Conservation (phyloP, 2,329 filamentous ascomycete species). For the Ilyonectria mors-panacis region DNA sequence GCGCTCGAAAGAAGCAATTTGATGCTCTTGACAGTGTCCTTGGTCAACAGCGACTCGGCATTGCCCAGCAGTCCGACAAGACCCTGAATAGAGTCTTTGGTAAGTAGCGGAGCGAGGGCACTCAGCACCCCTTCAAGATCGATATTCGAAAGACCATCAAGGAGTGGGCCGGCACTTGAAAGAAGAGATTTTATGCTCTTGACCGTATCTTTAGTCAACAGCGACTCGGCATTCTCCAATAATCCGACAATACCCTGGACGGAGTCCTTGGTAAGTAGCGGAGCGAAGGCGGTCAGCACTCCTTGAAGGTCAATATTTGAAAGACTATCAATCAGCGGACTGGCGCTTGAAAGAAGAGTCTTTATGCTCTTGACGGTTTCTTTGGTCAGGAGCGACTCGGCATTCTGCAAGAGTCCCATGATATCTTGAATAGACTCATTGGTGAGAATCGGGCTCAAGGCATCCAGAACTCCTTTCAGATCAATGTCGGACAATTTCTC, state of each 20-base stretch:
- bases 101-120: conserved; percentile 42
- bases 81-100: conserved; percentile 49
- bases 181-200: conserved; percentile 35
- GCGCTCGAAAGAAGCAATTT: conserved; percentile 42
- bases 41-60: conserved; percentile 48
- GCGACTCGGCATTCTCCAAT: conserved; percentile 44
- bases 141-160: conserved; percentile 49
- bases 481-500: conserved; percentile 52
- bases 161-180: conserved; percentile 22
- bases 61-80: conserved; percentile 50
- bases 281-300: conserved; percentile 50
- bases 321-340: conserved; percentile 52
- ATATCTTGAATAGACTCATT: conserved; percentile 46
- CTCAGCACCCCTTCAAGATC: conserved; percentile 53
- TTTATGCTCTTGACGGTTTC: conserved; percentile 44
- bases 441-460: conserved; percentile 45
- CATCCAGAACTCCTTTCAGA: conserved; percentile 51
- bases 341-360: conserved; percentile 45
- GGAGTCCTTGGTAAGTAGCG: conserved; percentile 51
- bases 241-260: conserved; percentile 45
- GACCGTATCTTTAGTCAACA: conserved; percentile 40
- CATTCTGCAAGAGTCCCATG: conserved; percentile 43
- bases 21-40: conserved; percentile 46
- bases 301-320: conserved; percentile 53
- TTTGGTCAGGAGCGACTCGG: conserved; percentile 38